Evolutionary conservation across 257 asterid species (phyloP), one percentile per base, ranked within the genome.

Genomic region (Solanum lycopersicoides): DNA sequence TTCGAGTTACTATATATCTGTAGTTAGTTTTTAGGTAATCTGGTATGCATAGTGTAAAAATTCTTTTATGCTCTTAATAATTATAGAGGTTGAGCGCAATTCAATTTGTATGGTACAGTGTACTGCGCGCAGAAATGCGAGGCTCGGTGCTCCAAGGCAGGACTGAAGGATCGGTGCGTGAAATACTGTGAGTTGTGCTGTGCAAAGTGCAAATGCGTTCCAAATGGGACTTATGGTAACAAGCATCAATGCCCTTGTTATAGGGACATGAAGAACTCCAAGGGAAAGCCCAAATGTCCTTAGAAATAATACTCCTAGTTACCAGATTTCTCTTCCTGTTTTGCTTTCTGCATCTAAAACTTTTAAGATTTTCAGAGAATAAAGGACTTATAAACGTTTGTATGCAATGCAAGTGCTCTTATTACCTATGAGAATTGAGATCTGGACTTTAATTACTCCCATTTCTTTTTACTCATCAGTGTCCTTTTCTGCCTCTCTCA

Each of bases 231-330:
- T 23, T 95, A 90, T 47, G 97, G 98, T 20, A 94, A 95, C 93
- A 94, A 94, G 92, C 94, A 94, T 71, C 91, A 93, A 90, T 95
- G 96, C 93, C 95, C 96, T 86, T 93, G 97, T 84, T 95, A 94
- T 84, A 84, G 95, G 47, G 95, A 93, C 92, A 68, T 88, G 95
- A 87, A 86, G 66, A 92, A 86, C 91, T 94, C 95, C 74, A 95
- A 95, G 94, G 98, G 98, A 83, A 94, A 88, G 8, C 92, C 98
- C 20, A 95, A 95, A 87, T 95, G 98, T 91, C 98, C 98, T 86
- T 93, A 35, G 87, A 16, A 30, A 71, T 30, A 14, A 5, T 47
- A 50, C 18, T 50, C 6, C 5, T 66, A 66, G 35, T 12, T 66
- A 28, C 20, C 18, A 66, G 5, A 68, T 71, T 71, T 53, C n/a